Base-by-base conservation (phyloP, 768 basidiomycete genomes). In the Daedaleopsis nitida region DNA sequence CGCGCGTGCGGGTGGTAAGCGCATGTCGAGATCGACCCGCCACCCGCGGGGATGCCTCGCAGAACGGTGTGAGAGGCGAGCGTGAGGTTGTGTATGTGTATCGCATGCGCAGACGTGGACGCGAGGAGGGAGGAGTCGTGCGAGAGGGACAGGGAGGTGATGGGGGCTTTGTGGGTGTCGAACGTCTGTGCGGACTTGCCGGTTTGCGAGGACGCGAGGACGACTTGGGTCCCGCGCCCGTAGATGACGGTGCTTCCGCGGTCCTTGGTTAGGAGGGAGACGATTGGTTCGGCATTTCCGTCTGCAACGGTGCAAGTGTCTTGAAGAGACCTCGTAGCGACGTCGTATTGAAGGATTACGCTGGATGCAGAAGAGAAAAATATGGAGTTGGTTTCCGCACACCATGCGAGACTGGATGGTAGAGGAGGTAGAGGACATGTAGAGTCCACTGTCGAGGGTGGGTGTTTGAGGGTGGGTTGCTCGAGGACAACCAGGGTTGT, bases 1-100 rank as follows among this genome's bases (percentile, higher is more conserved):
- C 83, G 83, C 1, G 78, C 74, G 69, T 90, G 86, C 12, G 81
- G 78, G 66, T 90, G 88, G 64, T 91, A 91, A 27, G 75, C 70
- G 58, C 86, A 85, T 14, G 81, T 76, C 0, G 73, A 76, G 44
- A 86, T 75, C 1, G 7, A 34, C 1, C 62, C 59, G 10, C 38
- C 38, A 0, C 61, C 65, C 19, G 59, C 14, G 1, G 82, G 77
- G 3, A 88, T 71, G 0, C 87, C 86, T 32, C 82, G 80, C 42
- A 92, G 78, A 34, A 77, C 74, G 2, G 79, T 80, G 64, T 84
- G 81, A 9, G 86, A 80, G 14, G 81, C 81, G 12, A 80, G 76
- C 0, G 80, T 68, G 55, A 91, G 74, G 63, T 88, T 83, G 66
- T 90, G 81, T 13, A 92, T 76, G 68, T 89, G 80, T 19, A 83